Conservation (phyloP, 1,284 basidiomycete species). For the Trichosporon sp. region DNA sequence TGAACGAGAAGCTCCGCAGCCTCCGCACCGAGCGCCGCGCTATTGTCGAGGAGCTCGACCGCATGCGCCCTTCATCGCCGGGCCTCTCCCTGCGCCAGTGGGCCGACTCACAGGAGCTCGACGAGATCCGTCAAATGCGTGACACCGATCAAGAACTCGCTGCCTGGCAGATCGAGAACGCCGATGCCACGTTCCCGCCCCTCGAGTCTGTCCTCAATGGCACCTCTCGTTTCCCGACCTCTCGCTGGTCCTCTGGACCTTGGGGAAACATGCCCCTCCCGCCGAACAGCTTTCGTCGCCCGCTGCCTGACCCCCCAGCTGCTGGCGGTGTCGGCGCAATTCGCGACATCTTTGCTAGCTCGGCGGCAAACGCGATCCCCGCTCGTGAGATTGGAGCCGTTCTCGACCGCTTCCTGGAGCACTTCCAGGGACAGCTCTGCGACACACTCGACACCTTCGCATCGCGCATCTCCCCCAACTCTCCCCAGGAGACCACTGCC, state of each 20-base stretch:
- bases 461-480: constrained; percentile 29
- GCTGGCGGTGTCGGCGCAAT: constrained; percentile 14
- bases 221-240: constrained; percentile 24
- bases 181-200: constrained; percentile 43
- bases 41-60: constrained; percentile 41
- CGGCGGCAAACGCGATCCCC: constrained; percentile 32
- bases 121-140: constrained; percentile 23
- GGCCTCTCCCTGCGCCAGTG: constrained; percentile 37
- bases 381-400: constrained; percentile 51
- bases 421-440: constrained; percentile 54
- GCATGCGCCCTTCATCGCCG: constrained; percentile 21
- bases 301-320: constrained; percentile 21
- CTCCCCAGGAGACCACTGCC: constrained; percentile 19
- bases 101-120: constrained; percentile 33
- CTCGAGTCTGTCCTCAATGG: constrained; percentile 44
- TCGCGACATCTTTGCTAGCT: constrained; percentile 26
- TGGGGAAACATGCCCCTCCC: constrained; percentile 5
- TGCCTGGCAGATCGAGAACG: constrained; percentile 44
- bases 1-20: constrained; percentile 36
- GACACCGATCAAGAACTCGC: constrained; percentile 46
- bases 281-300: constrained; percentile 14
- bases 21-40: constrained; percentile 32
- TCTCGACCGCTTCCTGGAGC: constrained; percentile 53
- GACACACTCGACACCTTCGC: constrained; percentile 46
- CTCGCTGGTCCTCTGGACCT: background rate